Percentiles rank a stretch among this genome's conserved stretches.
Evolutionary conservation across 169 alveolate species (phyloP).

Genomic region (Eimeria sp.): DNA sequence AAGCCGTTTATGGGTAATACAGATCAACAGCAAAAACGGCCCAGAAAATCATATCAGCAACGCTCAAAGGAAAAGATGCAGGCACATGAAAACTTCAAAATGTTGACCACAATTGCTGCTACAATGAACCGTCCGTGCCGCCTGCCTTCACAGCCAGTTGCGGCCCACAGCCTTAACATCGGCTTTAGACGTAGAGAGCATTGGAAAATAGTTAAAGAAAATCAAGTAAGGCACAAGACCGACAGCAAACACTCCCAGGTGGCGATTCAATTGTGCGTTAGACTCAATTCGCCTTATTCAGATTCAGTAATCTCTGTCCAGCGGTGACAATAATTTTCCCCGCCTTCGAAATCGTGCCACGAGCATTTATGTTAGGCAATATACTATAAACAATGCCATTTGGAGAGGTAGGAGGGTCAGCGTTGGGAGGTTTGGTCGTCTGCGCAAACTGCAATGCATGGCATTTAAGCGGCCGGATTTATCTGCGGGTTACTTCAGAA

Average conservation of each 20-base stretch:
- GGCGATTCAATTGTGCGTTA: neutral
- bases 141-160: conserved; percentile 26
- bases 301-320: too few relatives aligned
- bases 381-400: neutral
- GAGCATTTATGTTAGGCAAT: neutral
- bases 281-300: neutral
- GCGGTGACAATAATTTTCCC: neutral
- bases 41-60: conserved; percentile 45
- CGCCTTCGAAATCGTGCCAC: neutral
- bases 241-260: neutral
- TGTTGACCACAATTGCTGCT: conserved; percentile 78
- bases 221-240: conserved; percentile 32
- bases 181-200: conserved; percentile 56
- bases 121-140: conserved; percentile 80
- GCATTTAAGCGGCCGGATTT: neutral
- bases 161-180: conserved; percentile 63
- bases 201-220: conserved; percentile 56
- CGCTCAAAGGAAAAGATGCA: conserved; percentile 71
- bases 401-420: neutral
- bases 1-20: conserved; percentile 56
- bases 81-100: conserved; percentile 79
- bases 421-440: neutral
- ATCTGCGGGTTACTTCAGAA: neutral
- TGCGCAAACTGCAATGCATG: neutral
- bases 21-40: conserved; percentile 68